Percentiles rank a stretch among this genome's conserved stretches.
phyloP scores from a whole-genome alignment of 345 rosid genomes.

The Camelina laxa region DNA sequence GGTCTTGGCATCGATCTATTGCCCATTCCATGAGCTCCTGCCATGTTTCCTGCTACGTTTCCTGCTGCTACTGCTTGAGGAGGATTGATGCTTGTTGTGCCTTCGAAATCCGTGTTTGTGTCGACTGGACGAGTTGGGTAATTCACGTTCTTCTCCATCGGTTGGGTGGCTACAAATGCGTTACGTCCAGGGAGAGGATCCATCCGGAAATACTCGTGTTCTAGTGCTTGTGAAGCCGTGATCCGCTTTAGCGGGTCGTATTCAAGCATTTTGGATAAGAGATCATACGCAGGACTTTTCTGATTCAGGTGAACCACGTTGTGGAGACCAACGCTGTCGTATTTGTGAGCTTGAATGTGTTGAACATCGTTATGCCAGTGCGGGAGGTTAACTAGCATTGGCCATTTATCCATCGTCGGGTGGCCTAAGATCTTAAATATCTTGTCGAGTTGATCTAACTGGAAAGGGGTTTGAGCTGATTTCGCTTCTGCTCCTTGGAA shows the following conservation, averaged over 20 bases:
- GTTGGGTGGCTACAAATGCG: constrained; percentile 77
- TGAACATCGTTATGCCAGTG: constrained; percentile 81
- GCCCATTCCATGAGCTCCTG: constrained; percentile 67
- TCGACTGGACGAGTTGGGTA: constrained; percentile 96
- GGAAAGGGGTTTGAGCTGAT: constrained; percentile 84
- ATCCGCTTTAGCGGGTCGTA: constrained; percentile 91
- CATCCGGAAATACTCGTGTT: constrained; percentile 83
- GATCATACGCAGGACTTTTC: constrained; percentile 75
- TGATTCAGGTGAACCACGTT: constrained; percentile 69
- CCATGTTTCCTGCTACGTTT: constrained; percentile 63
- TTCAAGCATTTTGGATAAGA: constrained; percentile 90
- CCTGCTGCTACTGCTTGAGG: constrained; percentile 74
- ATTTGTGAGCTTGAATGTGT: constrained; percentile 86
- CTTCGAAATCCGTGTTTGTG: constrained; percentile 86
- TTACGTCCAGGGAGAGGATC: constrained; percentile 92
- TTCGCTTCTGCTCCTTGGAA: constrained; percentile 98
- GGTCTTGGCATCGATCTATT: constrained; percentile 74
- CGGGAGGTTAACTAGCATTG: constrained; percentile 77
- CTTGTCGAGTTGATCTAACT: constrained; percentile 97
- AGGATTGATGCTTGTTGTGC: constrained; percentile 87
- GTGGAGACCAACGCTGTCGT: constrained; percentile 70
- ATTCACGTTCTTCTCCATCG: constrained; percentile 80
- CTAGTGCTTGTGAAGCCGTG: constrained; percentile 97
- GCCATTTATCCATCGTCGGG: constrained; percentile 96
- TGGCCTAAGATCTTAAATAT: constrained; percentile 97